phyloP scores from a whole-genome alignment of 1,139 yeast genomes.

The Scheffersomyces insectosa region DNA sequence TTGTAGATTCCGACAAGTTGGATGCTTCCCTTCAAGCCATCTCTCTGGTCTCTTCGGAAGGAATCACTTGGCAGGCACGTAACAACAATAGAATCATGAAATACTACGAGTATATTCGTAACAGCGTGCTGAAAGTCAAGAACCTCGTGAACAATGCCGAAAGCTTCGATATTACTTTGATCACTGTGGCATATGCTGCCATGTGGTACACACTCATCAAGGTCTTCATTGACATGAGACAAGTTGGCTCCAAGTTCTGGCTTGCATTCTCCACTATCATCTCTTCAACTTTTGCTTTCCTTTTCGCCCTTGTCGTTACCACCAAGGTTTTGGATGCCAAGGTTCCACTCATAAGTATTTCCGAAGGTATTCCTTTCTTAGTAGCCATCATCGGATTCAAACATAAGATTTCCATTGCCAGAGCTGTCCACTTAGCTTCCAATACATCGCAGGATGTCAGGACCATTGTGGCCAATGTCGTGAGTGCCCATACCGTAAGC shows the following conservation, averaged over 20 bases:
- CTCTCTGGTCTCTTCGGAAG: constrained; percentile 36
- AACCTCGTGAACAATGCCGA: constrained; percentile 75
- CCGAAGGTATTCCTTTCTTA: constrained; percentile 92
- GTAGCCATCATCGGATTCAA: constrained; percentile 94
- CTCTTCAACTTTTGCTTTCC: constrained; percentile 82
- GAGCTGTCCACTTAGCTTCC: constrained; percentile 52
- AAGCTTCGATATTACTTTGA: constrained; percentile 78
- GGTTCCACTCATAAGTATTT: constrained; percentile 72
- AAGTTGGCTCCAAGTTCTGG: constrained; percentile 86
- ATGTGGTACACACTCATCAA: constrained; percentile 86
- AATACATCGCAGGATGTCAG: constrained; percentile 42
- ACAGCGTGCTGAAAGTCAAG: constrained; percentile 46
- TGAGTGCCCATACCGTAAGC: constrained; percentile 65
- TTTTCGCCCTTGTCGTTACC: constrained; percentile 75
- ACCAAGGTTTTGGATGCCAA: constrained; percentile 52
- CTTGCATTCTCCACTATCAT: constrained; percentile 79
- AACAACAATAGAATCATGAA: constrained; percentile 63
- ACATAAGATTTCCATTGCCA: constrained; percentile 77
- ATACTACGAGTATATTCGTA: constrained; percentile 59
- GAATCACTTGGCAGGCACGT: constrained; percentile 65
- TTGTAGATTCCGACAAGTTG: constrained; percentile 40
- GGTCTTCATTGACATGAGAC: constrained; percentile 78
- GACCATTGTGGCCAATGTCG: constrained; percentile 56
- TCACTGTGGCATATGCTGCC: constrained; percentile 81
- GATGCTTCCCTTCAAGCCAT: constrained; percentile 33